Conservation (phyloP, 441 rosid genomes). For the Biscutella auriculata region DNA sequence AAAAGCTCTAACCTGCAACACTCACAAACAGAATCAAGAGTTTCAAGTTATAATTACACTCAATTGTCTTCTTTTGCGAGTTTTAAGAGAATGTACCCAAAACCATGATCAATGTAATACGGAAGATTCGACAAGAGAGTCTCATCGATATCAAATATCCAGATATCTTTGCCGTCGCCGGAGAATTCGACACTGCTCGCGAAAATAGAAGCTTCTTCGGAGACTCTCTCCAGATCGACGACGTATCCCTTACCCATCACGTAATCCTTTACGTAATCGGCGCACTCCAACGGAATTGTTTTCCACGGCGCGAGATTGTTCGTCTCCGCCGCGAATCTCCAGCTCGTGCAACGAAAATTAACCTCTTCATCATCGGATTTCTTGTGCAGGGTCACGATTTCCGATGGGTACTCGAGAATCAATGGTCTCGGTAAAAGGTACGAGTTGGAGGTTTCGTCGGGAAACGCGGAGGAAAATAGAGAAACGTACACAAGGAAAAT, state of each 20-base stretch:
- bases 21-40: slow-evolving; percentile 1
- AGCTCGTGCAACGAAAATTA: slow-evolving; percentile 53
- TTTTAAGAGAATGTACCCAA: slow-evolving; percentile 35
- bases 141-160: slow-evolving; percentile 90
- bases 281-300: slow-evolving; percentile 62
- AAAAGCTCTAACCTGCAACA: slow-evolving; percentile 55
- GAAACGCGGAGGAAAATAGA: slow-evolving; percentile 19
- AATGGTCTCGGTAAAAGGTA: slow-evolving; percentile 44
- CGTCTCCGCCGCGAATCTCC: slow-evolving; percentile 88
- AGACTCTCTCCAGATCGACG: slow-evolving; percentile 55
- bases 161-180: slow-evolving; percentile 62
- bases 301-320: slow-evolving; percentile 77
- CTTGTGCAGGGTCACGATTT: slow-evolving; percentile 19
- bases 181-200: slow-evolving; percentile 42
- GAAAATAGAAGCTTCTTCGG: slow-evolving; percentile 44
- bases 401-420: slow-evolving; percentile 43
- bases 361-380: slow-evolving; percentile 32
- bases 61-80: neutral
- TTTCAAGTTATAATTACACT: too few relatives aligned
- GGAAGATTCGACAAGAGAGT: slow-evolving; percentile 88
- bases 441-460: slow-evolving; percentile 27
- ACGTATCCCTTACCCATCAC: slow-evolving; percentile 50
- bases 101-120: slow-evolving; percentile 62
- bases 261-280: slow-evolving; percentile 53
- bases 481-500: slow-evolving; percentile 26